Evolutionary conservation across 2,329 filamentous ascomycete genomes (phyloP), one percentile per base, ranked within the genome.

Genomic region (Cladophialophora carrionii): DNA sequence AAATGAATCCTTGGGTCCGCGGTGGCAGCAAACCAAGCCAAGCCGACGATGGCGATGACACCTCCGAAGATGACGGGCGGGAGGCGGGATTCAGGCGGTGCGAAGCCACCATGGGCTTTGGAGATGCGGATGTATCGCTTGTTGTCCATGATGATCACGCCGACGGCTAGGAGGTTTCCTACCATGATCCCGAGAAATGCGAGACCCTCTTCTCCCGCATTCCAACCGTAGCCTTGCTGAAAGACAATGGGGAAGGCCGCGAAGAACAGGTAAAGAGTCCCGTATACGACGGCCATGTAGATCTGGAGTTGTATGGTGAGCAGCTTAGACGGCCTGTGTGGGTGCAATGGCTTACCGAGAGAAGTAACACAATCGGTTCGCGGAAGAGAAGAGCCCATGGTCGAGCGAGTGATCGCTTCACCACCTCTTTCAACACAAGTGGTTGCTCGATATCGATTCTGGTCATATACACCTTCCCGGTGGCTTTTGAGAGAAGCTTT

Each of bases 221-320:
- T 82, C 85, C 87, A 90, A 51, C 84, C 84, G 57, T 86, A 83
- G 46, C 79, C 72, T 66, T 82, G 70, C 71, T 88, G 82, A 75
- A 87, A 91, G 43, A 91, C 87, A 71, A 90, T 87, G 3, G 85
- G 85, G 74, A 86, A 86, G 12, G 84, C 84, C n/a, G 82, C 81
- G 68, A 87, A 86, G 73, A 86, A 80, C 72, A 85, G 78, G 73
- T 85, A 86, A 5, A 85, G 72, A 0, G 82, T 84, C n/a, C 72
- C 69, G n/a, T 96, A 96, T 37, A 96, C 86, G 48, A 96, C 80
- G 0, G 90, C 84, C 69, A 90, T 85, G 61, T 68, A 68, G 17
- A 57, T 66, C 66, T 68, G 37, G 22, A 3, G 14, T 43, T 43
- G 26, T 17, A 12, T 3, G 32, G 31, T 32, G 29, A 41, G 32